Base-by-base conservation (phyloP, 352 stramenopile genomes). In the Peronospora belbahrii region DNA sequence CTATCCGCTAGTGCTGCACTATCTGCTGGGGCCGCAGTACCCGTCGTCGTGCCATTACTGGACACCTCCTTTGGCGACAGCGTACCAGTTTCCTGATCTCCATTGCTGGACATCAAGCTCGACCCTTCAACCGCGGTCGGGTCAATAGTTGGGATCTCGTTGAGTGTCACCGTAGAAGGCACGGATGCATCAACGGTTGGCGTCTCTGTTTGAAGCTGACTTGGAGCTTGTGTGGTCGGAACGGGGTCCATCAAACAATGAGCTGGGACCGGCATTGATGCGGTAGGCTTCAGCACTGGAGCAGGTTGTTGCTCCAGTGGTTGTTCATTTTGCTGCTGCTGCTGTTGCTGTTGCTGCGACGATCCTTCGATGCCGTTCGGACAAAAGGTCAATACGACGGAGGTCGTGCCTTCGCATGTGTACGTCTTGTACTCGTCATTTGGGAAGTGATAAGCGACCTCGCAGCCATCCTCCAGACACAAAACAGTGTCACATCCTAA, bases 401-500 rank as follows among this genome's bases (percentile, higher is more conserved):
- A 54, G 19, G 63, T 60, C 18, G 42, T 52, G 8, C 58, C 53
- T 2, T 40, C 5, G 28, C 76, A 88, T 20, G 40, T 52, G 51
- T 78, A 64, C 9, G 70, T 86, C 55, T 86, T 86, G 27, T 18
- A 44, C 34, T 70, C 46, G 25, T 89, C 56, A 23, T 71, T 59
- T 2, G 78, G 78, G 52, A 67, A 85, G 23, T 74, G 59, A 49
- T 89, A 89, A 1, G 64, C 78, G 34, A 87, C 78, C 0, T 54
- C 43, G 38, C 78, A 89, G 10, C 67, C 68, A 25, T 77, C 64
- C 3, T 42, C 30, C 2, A 81, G 52, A 48, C 78, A 89, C 5
- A 65, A 66, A 54, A 87, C 52, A 4, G 68, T 62, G 0, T 25
- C 17, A 54, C 74, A 87, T 22, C 54, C 56, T 17, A 46, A 44